phyloP scores from a whole-genome alignment of 176 grass and related monocot species.

The Juncus effusus region DNA sequence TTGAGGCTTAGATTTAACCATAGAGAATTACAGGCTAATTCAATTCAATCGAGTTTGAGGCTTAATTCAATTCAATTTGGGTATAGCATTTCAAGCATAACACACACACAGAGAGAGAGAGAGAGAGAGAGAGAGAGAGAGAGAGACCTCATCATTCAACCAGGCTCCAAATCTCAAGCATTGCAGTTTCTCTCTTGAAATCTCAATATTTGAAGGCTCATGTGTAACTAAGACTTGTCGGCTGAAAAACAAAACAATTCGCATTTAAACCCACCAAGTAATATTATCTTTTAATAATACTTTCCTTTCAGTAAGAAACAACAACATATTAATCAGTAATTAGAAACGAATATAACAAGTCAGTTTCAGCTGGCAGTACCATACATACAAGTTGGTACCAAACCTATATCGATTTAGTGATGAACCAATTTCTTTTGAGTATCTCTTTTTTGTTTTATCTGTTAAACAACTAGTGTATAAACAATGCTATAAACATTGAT shows the following conservation, averaged over 20 bases:
- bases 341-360: neutral
- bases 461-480: too few species aligned
- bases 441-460: too few species aligned
- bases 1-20: too few species aligned
- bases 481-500: too few species aligned
- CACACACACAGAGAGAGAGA: neutral
- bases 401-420: too few species aligned
- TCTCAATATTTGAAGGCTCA: conserved; percentile 26
- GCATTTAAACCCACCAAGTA: neutral
- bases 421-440: too few species aligned
- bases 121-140: conserved; percentile 13
- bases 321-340: neutral
- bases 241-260: conserved; percentile 8
- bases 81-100: neutral
- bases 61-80: neutral
- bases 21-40: too few species aligned
- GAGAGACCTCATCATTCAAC: conserved; percentile 28
- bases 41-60: too few species aligned
- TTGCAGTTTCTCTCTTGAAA: conserved; percentile 25
- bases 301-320: neutral
- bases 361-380: neutral
- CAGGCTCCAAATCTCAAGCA: conserved; percentile 27
- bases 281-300: neutral
- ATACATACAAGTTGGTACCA: neutral
- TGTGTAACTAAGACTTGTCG: conserved; percentile 16